Conservation (phyloP, 208 protist genomes). For the Acanthamoeba sp. region DNA sequence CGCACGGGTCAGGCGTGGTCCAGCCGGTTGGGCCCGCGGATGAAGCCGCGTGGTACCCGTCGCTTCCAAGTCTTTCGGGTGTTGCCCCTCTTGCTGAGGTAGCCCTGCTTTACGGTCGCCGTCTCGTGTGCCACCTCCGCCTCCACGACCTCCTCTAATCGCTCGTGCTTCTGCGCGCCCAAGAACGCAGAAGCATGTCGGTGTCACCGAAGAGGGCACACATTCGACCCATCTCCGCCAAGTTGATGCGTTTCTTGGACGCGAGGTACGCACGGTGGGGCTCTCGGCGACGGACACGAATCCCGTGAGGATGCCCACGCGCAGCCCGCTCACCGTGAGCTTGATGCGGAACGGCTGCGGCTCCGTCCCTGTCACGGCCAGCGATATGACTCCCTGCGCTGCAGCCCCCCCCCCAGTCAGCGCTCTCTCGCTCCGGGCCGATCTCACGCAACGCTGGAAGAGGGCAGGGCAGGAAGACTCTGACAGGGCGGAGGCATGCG, state of each 20-base stretch:
- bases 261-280: background rate
- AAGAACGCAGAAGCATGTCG: background rate
- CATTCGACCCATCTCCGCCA: no score
- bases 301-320: background rate
- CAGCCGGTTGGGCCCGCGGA: no score
- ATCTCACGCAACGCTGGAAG: background rate
- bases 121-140: background rate
- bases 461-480: no score
- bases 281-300: background rate
- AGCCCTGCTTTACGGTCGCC: slow-evolving; percentile 41
- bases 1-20: background rate
- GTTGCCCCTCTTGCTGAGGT: slow-evolving; percentile 44
- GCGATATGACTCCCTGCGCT: slow-evolving; percentile 52
- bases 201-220: background rate
- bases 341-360: background rate
- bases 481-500: background rate
- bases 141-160: background rate
- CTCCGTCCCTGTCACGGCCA: background rate
- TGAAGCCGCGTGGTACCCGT: no score
- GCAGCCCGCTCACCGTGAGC: background rate
- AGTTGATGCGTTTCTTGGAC: no score
- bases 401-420: background rate
- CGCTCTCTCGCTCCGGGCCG: background rate
- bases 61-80: slow-evolving; percentile 47
- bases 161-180: background rate